Base-by-base conservation (phyloP, 768 basidiomycete genomes). In the Gloeophyllum trabeum region DNA sequence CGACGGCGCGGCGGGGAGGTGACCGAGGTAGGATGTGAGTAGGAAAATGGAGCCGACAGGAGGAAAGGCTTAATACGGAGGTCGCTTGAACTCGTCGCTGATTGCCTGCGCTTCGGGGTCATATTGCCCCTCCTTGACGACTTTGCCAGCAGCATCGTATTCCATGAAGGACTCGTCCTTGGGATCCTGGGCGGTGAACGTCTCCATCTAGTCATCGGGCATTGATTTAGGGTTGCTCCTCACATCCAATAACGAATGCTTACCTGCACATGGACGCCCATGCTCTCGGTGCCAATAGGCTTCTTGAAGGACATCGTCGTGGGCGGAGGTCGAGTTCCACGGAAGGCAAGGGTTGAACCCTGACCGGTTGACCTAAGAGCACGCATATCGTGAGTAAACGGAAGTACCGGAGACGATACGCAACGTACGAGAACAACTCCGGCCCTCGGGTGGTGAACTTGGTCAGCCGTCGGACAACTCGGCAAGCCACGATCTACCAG, bases 181-280 rank as follows among this genome's bases (percentile, higher is more conserved):
- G 63, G 67, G 45, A 63, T 65, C 48, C 73, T 68, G 43, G 5
- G 39, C 43, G 24, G 54, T 49, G 36, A 80, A 78, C 12, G 77
- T 76, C 45, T 79, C 69, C 81, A 83, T 83, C 79, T 83, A 46
- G n/a, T n/a, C n/a, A n/a, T n/a, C n/a, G n/a, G n/a, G n/a, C n/a
- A n/a, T n/a, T n/a, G n/a, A n/a, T n/a, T n/a, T n/a, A n/a, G n/a
- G n/a, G n/a, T n/a, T n/a, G n/a, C n/a, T n/a, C n/a, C n/a, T n/a
- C n/a, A 35, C 23, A 2, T 40, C 26, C 21, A 39, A 35, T 20
- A 16, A 40, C 39, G 39, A 23, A 35, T 30, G 43, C 51, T 41
- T 40, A 76, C 79, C 63, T 77, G 78, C 42, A 82, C 72, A 48
- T 81, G 78, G 24, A 80, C 68, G 20, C 72, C 71, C 44, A 74